Base-by-base conservation (phyloP, 768 basidiomycete species). In the Pleurotus tuber-regium region DNA sequence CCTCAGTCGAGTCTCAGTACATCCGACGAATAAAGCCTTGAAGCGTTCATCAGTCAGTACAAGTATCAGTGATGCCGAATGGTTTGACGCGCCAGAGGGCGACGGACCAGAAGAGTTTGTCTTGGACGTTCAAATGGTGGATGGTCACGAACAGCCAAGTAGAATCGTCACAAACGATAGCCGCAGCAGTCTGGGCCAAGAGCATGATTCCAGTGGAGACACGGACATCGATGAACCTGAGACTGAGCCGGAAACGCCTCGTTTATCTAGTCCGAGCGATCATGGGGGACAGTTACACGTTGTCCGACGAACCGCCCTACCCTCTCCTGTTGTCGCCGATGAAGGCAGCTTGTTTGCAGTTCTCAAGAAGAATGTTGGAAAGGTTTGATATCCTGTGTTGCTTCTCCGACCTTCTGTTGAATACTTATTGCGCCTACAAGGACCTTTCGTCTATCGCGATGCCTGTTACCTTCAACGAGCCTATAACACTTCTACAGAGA, bases 401-500 rank as follows among this genome's bases (percentile, higher is more conserved):
- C 51, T 9, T 25, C 40, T 26, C 6, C 12, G 12, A 28, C 57
- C 35, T 23, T 14, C 43, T 28, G 28, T 55, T 26, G 33, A 43
- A 25, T 18, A 38, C 31, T 23, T 4, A 25, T 18, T 19, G 40
- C 23, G 30, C 12, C 9, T 35, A 36, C 7, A 51, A 92, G 90
- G 91, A 93, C 65, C 71, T 92, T 7, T 86, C 89, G 11, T 85
- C 86, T 28, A 86, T 93, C 24, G 75, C 87, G 1, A 82, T 94
- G 53, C 92, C 92, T n/a, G 89, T 94, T 2, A 80, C 86, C 2
- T 95, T 94, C 70, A 95, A 95, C 57, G 92, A 95, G 59, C 92
- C 92, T 25, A 66, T 95, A 29, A 89, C 87, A 0, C 73, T 95
- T 35, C 74, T 93, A 8, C 92, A 95, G 65, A 76, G 88, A 55